Evolutionary conservation across 2,329 filamentous ascomycete species (phyloP).

Genomic region (Tolypocladium paradoxum): DNA sequence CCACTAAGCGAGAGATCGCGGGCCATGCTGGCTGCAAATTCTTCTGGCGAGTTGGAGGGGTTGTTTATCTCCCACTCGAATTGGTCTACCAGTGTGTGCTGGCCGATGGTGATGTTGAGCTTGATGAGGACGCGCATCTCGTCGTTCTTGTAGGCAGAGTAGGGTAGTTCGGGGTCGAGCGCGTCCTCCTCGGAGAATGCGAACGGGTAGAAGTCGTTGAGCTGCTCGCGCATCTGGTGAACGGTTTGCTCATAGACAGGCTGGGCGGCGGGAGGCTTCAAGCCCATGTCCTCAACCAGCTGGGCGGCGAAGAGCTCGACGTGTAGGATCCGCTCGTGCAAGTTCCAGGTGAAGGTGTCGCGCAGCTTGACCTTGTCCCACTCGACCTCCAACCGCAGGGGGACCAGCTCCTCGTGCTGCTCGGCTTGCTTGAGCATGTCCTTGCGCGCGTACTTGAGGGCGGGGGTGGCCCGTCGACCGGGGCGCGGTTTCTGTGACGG

Average conservation of each 20-base stretch:
- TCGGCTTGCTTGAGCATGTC: slow-evolving; percentile 81
- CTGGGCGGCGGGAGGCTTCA: slow-evolving; percentile 59
- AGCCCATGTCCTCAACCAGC: slow-evolving; percentile 81
- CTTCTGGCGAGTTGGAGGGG: slow-evolving; percentile 83
- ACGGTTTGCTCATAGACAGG: slow-evolving; percentile 50
- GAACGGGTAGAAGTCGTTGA: slow-evolving; percentile 88
- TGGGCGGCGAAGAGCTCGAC: slow-evolving; percentile 79
- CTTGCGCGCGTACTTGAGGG: slow-evolving; percentile 64
- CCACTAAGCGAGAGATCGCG: slow-evolving; percentile 82
- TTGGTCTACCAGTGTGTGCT: slow-evolving; percentile 87
- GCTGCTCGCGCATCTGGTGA: slow-evolving; percentile 73
- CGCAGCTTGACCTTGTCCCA: slow-evolving; percentile 91
- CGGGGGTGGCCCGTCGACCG: slow-evolving; percentile 63
- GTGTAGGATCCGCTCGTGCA: slow-evolving; percentile 76
- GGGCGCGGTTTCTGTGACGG: slow-evolving; percentile 65
- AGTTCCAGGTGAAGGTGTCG: slow-evolving; percentile 97
- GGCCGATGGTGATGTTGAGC: slow-evolving; percentile 93
- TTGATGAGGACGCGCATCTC: slow-evolving; percentile 97
- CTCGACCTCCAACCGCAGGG: slow-evolving; percentile 84
- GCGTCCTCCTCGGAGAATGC: slow-evolving; percentile 84
- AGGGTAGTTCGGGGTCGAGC: slow-evolving; percentile 79
- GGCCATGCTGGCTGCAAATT: slow-evolving; percentile 84
- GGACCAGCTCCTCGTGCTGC: slow-evolving; percentile 82
- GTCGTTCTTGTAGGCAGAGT: slow-evolving; percentile 93
- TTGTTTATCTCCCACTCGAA: slow-evolving; percentile 99